A percentile compares a stretch with the other conserved stretches of the same genome.
Conservation (phyloP, 805 yeast species). For the Candida suzukii region DNA sequence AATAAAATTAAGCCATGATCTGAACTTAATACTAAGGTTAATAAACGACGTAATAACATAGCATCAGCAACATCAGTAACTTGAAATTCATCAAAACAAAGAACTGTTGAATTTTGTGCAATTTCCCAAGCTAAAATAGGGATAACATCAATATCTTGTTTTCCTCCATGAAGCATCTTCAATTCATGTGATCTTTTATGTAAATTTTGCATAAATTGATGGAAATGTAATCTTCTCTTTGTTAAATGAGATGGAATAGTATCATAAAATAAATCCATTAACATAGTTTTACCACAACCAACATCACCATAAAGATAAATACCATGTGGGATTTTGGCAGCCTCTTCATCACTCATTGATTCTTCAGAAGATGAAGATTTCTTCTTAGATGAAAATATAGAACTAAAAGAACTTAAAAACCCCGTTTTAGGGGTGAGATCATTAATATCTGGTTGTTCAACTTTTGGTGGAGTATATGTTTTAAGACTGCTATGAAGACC, state of each 20-base stretch:
- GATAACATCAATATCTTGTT: constrained; percentile 66
- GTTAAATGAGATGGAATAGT: constrained; percentile 76
- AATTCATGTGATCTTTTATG: constrained; percentile 84
- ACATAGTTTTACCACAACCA: constrained; percentile 97
- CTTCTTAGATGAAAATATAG: constrained; percentile 18
- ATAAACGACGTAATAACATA: constrained; percentile 78
- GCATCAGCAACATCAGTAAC: constrained; percentile 99
- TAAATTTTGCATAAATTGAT: constrained; percentile 91
- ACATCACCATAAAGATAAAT: constrained; percentile 95
- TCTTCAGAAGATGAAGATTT: constrained; percentile 8
- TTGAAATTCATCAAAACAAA: constrained; percentile 96
- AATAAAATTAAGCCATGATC: constrained; percentile 81
- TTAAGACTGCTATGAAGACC: constrained; percentile 47
- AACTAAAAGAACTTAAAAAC: constrained; percentile 25
- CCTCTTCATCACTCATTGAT: constrained; percentile 3
- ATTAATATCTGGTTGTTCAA: constrained; percentile 38
- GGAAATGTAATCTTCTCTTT: constrained; percentile 84
- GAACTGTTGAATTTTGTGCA: constrained; percentile 64
- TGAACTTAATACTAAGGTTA: constrained; percentile 58
- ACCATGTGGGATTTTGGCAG: constrained; percentile 57
- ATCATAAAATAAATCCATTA: constrained; percentile 89
- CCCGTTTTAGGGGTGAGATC: constrained; percentile 46
- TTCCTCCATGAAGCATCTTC: constrained; percentile 55
- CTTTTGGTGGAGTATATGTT: constrained; percentile 56
- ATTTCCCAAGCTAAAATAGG: constrained; percentile 81